These are phyloP conservation scores for Lophium mytilinum DNA, from an alignment of 495 filamentous ascomycete genomes.

Conservation along the genomic window DNA sequence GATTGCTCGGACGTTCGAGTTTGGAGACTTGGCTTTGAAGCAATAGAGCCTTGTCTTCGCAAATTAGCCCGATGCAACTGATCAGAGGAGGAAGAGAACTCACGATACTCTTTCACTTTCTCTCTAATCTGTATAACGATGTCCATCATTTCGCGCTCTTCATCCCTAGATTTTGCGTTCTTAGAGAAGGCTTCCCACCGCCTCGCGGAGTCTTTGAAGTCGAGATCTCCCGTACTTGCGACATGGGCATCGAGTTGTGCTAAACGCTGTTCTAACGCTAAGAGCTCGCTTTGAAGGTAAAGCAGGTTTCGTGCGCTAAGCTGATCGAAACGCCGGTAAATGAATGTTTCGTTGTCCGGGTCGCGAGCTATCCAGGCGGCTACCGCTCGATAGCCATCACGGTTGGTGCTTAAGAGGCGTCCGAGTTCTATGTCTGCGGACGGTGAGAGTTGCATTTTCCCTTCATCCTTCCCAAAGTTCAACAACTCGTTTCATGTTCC, in stretches of 20 bases:
- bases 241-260: slow-evolving; percentile 1
- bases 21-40: slow-evolving; percentile 3
- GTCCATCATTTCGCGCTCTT: slow-evolving; percentile 6
- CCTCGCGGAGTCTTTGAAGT: neutral
- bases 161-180: neutral
- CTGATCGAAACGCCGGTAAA: slow-evolving; percentile 9
- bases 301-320: slow-evolving; percentile 9
- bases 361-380: slow-evolving; percentile 10
- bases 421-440: neutral
- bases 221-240: neutral
- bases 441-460: too few species aligned
- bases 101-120: slow-evolving; percentile 8
- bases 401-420: neutral
- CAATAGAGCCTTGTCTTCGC: slow-evolving; percentile 3
- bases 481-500: too few species aligned
- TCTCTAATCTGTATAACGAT: slow-evolving; percentile 1
- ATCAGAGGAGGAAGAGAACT: neutral
- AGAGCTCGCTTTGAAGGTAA: slow-evolving; percentile 7
- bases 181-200: slow-evolving; percentile 7
- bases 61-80: neutral
- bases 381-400: slow-evolving; percentile 11
- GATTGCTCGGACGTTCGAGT: neutral
- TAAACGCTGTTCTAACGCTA: neutral
- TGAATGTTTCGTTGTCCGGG: slow-evolving; percentile 6
- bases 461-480: too few species aligned